Evolutionary conservation across 2,329 filamentous ascomycete species (phyloP), one percentile per base, ranked within the genome.

Genomic region (Clonostachys solani): DNA sequence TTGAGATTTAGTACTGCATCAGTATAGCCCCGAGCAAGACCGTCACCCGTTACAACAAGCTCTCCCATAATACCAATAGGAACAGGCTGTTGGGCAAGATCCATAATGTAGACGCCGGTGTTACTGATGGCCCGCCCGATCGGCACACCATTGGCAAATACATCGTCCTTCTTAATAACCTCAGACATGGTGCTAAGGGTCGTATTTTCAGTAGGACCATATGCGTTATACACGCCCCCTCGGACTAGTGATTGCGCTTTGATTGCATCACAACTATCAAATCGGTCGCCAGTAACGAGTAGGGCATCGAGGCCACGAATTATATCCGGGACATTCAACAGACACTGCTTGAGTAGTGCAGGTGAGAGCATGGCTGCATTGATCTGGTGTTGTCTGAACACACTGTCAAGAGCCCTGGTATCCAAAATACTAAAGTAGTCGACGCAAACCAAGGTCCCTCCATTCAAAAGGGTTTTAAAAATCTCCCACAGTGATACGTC

Each of bases 151-250:
- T 55, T 52, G 6, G 40, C 18, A 18, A 36, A 49, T 5, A 16
- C 5, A 3, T 54, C 52, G 1, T 34, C 23, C 16, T 49, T 17
- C 6, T 17, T 44, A n/a, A n/a, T n/a, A 12, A 54, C 10, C 9
- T 44, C 35, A 35, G 54, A 53, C 35, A 55, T 43, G 5, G 51
- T 52, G 9, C 55, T 55, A 13, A 54, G 42, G 12, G 52, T 45
- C 2, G 46, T 45, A 40, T 54, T 54, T 43, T 58, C 55, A 3
- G 55, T 55, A 6, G 54, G 55, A 6, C 55, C 56, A 41, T 56
- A 55, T 12, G 19, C 52, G 19, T 46, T 51, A 8, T 40, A 47
- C 18, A 51, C 47, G 23, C 10, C 34, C 34, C 17, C n/a, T n/a
- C 47, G 37, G 2, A 13, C 10, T 1, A 47, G 44, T n/a, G 6